Conservation (phyloP, 305 asterid species). For the Solanum chacoense region DNA sequence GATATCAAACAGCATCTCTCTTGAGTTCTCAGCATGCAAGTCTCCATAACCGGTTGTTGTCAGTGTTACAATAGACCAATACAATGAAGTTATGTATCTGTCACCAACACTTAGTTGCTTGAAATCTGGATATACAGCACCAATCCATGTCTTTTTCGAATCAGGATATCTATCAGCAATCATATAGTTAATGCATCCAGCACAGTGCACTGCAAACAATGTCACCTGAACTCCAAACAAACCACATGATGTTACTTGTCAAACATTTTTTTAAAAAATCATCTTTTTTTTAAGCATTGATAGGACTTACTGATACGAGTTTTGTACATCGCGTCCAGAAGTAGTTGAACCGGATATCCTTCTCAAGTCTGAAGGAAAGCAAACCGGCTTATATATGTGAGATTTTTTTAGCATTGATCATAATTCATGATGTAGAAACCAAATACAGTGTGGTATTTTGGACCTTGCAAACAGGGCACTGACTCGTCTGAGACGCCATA, state of each 20-base stretch:
- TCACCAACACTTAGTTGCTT: constrained; percentile 49
- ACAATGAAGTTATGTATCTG: constrained; percentile 65
- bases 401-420: background rate
- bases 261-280: background rate
- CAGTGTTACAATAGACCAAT: constrained; percentile 85
- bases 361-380: constrained; percentile 56
- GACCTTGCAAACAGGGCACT: constrained; percentile 87
- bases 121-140: constrained; percentile 70
- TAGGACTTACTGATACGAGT: constrained; percentile 53
- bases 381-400: constrained; percentile 4
- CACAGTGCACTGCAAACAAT: constrained; percentile 67
- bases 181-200: constrained; percentile 78
- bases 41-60: constrained; percentile 97
- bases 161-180: constrained; percentile 77
- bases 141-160: constrained; percentile 70
- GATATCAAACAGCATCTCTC: constrained; percentile 78
- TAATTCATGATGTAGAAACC: background rate
- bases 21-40: constrained; percentile 70
- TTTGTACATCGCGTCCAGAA: constrained; percentile 96
- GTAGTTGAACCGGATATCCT: constrained; percentile 85
- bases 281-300: background rate
- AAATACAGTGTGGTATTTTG: background rate
- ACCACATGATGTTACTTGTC: background rate
- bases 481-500: constrained; percentile 95
- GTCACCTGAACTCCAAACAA: constrained; percentile 45